Evolutionary conservation across 2,329 filamentous ascomycete genomes (phyloP).

Genomic region (Coniochaeta sp.): DNA sequence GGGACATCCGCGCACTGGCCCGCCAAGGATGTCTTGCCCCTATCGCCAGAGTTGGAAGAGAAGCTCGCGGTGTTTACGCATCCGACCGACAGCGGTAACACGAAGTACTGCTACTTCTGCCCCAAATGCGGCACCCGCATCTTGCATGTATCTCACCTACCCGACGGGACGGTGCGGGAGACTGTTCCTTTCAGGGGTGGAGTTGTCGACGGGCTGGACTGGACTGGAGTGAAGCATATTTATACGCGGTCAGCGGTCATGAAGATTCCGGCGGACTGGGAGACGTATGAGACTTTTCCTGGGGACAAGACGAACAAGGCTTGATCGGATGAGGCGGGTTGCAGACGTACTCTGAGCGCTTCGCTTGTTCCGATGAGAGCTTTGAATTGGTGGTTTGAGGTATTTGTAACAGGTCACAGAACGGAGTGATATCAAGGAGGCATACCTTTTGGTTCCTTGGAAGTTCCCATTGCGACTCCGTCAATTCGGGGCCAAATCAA

Average conservation of each 20-base stretch:
- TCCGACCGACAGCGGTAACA: conserved; percentile 30
- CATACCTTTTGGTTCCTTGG: too few species aligned
- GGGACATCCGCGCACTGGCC: conserved; percentile 37
- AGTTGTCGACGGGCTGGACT: conserved; percentile 23
- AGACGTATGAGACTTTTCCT: conserved; percentile 9
- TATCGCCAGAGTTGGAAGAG: conserved; percentile 22
- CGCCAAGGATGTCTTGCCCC: conserved; percentile 31
- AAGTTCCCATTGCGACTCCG: too few species aligned
- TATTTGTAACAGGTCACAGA: too few species aligned
- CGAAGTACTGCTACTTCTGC: conserved; percentile 36
- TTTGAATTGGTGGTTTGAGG: too few species aligned
- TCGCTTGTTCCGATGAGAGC: too few species aligned
- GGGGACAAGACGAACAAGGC: neutral
- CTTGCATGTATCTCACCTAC: conserved; percentile 15
- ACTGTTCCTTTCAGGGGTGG: conserved; percentile 23
- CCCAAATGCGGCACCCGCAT: conserved; percentile 27
- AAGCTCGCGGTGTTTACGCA: conserved; percentile 30
- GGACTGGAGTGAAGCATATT: conserved; percentile 21
- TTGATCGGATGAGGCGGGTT: too few species aligned
- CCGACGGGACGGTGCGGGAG: conserved; percentile 16
- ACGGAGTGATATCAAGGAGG: too few species aligned
- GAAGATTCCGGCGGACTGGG: conserved; percentile 16
- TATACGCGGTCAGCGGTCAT: conserved; percentile 22
- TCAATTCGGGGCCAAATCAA: too few species aligned
- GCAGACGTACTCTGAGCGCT: too few species aligned